Conservation (phyloP, 768 basidiomycete genomes). For the Mycena pura region DNA sequence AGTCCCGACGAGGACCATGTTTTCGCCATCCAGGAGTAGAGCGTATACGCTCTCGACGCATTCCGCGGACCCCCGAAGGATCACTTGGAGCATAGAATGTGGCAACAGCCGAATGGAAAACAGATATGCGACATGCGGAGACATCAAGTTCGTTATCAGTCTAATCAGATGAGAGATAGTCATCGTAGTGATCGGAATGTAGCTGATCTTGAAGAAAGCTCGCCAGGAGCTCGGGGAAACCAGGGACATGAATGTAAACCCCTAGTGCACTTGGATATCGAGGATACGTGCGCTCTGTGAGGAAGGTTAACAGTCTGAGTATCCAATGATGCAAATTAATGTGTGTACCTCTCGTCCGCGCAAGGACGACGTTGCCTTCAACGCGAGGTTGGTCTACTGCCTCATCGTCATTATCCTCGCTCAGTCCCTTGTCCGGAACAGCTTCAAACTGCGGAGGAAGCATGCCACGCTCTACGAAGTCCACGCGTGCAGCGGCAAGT, state of each 20-base stretch:
- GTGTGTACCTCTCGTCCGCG: not conserved
- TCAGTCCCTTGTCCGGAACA: not conserved
- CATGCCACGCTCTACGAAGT: slow-evolving; percentile 29
- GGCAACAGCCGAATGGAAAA: slow-evolving; percentile 27
- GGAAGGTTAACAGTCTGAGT: not conserved
- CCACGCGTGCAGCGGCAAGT: slow-evolving; percentile 23
- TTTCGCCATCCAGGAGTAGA: slow-evolving; percentile 28
- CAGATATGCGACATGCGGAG: not conserved
- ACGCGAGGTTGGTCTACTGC: slow-evolving; percentile 4
- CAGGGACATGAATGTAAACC: not conserved
- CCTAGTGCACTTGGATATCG: not conserved
- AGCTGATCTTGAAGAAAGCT: not conserved
- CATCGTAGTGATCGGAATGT: not conserved
- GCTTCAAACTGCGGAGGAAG: not conserved
- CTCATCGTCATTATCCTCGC: not conserved
- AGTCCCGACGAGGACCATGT: not conserved
- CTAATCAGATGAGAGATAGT: no score
- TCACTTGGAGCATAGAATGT: slow-evolving; percentile 30
- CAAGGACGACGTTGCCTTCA: slow-evolving; percentile 16
- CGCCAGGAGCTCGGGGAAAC: not conserved
- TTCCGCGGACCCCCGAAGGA: slow-evolving; percentile 17
- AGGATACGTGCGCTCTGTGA: not conserved
- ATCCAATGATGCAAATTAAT: not conserved
- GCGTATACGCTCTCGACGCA: slow-evolving; percentile 29
- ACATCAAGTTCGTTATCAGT: not conserved